Base-by-base conservation (phyloP, 2,329 filamentous ascomycete genomes). In the Myriangium duriaei region DNA sequence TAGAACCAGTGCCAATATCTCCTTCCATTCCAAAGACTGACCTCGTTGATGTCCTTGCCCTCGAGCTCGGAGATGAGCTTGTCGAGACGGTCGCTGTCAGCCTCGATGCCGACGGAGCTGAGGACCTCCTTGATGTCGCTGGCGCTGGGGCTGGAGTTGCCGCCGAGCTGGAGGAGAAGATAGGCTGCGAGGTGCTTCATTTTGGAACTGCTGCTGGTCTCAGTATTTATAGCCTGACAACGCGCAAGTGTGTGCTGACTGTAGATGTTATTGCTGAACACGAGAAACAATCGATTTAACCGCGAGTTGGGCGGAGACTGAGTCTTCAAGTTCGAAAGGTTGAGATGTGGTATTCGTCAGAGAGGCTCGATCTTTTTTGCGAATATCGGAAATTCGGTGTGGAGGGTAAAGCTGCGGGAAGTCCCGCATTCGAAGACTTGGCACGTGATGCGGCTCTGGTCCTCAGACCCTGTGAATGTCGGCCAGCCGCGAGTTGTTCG, bases 131-230 rank as follows among this genome's bases (percentile, higher is more conserved):
- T 91, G 76, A 98, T 70, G 63, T 96, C 87, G 52, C 67, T 65
- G 57, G 82, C 84, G 50, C 82, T 86, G 56, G 91, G 91, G 49
- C 78, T 77, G 71, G 74, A 65, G 77, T 95, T 96, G 71, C 91
- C 91, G 65, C 76, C 88, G 56, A 96, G 81, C 71, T 72, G 70
- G 67, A 96, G 84, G 63, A 98, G 88, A 62, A 98, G 86, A 79
- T 93, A 96, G 65, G 91, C 88, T 65, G 91, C 91, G 73, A 98
- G 81, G 73, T 96, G 81, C 87, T 98, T 96, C 91, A 98, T 96
- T 85, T 79, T 93, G 65, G 60, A 55, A 53, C 21, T 47, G 11
- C 36, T 39, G 18, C 10, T 6, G 11, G 15, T 24, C 16, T 50
- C 35, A 46, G 39, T 48, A 35, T 37, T 18, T 26, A 21, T 18